Evolutionary conservation across 1,284 basidiomycete genomes (phyloP), one percentile per base, ranked within the genome.

Genomic region (Leccinum subrobustum): DNA sequence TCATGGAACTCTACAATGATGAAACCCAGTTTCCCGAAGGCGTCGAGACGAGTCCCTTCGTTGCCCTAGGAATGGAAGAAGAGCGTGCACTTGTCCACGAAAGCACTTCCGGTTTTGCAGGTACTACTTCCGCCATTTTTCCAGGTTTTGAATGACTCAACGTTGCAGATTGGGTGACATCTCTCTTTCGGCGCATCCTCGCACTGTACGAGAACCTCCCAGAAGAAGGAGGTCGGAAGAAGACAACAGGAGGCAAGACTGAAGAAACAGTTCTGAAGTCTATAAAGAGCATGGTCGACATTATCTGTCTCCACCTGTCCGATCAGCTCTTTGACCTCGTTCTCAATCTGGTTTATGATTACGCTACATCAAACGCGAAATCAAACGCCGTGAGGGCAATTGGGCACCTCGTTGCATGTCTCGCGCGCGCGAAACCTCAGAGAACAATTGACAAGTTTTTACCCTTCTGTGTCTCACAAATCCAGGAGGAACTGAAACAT

Each of bases 191-290:
- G 6, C 85, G 94, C 7, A 88, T 98, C 37, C 81, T 99, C 54
- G 85, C 91, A 0, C 77, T 99, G 4, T 96, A 93, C 69, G 93
- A 96, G 76, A 94, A 96, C 69, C 80, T 99, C 6, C 96, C 97
- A 0, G 96, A 99, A 71, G 95, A 96, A 75, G 93, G 93, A 12
- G 92, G 91, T 11, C 84, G 85, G 74, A 85, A 81, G 76, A 88
- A 92, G 65, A 88, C 83, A 8, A 92, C 89, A 1, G 93, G 93
- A 39, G 94, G 93, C 35, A 94, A 93, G 75, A 82, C 87, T 69
- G 94, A 96, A 77, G 93, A 96, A 67, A 82, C 77, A 54, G 88
- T 95, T 54, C 83, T 95, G 60, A 92, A 89, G 68, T 87, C 92
- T 29, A 82, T 96, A 72, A 92, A 92, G 78, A 84, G 83, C 66